Evolutionary conservation across 2,329 filamentous ascomycete species (phyloP).

Genomic region (Trichophyton schoenleinii): DNA sequence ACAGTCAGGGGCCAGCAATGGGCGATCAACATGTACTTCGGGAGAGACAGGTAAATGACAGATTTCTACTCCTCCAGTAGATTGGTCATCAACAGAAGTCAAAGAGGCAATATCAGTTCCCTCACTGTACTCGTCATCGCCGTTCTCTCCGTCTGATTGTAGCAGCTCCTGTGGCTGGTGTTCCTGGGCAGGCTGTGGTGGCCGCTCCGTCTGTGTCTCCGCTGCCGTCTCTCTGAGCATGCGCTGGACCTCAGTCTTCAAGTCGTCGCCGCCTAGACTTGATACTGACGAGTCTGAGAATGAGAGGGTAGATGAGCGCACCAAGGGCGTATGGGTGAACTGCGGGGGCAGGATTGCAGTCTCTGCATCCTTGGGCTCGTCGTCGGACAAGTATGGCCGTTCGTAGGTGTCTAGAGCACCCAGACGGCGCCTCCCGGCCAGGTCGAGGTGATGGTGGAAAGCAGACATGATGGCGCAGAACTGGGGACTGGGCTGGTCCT

Average conservation of each 20-base stretch:
- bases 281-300: slow-evolving; percentile 1
- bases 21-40: neutral
- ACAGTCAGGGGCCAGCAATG: neutral
- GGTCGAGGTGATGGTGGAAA: neutral
- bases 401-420: neutral
- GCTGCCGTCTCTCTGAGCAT: neutral
- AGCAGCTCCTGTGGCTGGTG: neutral
- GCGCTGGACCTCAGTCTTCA: neutral
- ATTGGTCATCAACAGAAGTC: neutral
- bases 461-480: slow-evolving; percentile 2
- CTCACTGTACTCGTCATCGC: slow-evolving; percentile 5
- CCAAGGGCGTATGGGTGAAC: neutral
- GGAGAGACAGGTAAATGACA: neutral
- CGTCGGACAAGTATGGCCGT: neutral
- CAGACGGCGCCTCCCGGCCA: neutral
- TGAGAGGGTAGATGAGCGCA: neutral
- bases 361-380: neutral
- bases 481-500: neutral
- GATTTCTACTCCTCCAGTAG: neutral
- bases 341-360: neutral
- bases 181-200: neutral
- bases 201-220: no score
- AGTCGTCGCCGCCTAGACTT: neutral
- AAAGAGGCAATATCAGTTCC: neutral
- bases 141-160: slow-evolving; percentile 3